Percentiles rank a stretch among this genome's conserved stretches.
Evolutionary conservation across 495 filamentous ascomycete genomes (phyloP).

Genomic region (Hypoxylon lenormandii): DNA sequence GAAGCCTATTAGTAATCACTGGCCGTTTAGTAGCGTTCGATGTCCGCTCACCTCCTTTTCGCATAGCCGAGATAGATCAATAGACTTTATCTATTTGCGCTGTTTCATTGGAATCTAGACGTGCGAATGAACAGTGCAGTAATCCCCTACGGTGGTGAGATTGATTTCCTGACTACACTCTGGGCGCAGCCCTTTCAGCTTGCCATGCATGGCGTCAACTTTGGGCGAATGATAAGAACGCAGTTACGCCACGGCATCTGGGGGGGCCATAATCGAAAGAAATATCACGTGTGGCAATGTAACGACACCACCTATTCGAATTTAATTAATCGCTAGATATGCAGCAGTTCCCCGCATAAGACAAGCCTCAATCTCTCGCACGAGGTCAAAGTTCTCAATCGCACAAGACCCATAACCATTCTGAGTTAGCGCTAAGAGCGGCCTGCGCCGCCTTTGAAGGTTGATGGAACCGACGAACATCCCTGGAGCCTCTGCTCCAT

Average conservation of each 20-base stretch:
- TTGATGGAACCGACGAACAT: conserved; percentile 1
- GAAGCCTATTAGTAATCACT: background rate
- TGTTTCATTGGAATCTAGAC: too few species aligned
- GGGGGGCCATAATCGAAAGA: too few species aligned
- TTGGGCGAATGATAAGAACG: background rate
- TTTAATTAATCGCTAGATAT: too few species aligned
- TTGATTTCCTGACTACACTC: too few species aligned
- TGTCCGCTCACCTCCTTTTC: background rate
- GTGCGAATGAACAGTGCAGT: too few species aligned
- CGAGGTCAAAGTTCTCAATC: background rate
- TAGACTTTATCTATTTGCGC: too few species aligned
- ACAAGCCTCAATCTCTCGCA: background rate
- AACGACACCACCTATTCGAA: background rate
- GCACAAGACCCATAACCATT: background rate
- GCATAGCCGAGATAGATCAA: background rate
- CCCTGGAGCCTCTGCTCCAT: background rate
- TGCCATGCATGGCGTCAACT: background rate
- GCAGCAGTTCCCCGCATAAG: background rate
- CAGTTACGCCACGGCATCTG: background rate
- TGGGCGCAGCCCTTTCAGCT: background rate
- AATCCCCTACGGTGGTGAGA: too few species aligned
- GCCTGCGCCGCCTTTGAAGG: background rate
- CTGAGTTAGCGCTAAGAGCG: background rate
- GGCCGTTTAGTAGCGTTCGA: background rate
- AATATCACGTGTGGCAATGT: background rate